Conservation (phyloP, 2,329 filamentous ascomycete genomes). For the Penicillium italicum region DNA sequence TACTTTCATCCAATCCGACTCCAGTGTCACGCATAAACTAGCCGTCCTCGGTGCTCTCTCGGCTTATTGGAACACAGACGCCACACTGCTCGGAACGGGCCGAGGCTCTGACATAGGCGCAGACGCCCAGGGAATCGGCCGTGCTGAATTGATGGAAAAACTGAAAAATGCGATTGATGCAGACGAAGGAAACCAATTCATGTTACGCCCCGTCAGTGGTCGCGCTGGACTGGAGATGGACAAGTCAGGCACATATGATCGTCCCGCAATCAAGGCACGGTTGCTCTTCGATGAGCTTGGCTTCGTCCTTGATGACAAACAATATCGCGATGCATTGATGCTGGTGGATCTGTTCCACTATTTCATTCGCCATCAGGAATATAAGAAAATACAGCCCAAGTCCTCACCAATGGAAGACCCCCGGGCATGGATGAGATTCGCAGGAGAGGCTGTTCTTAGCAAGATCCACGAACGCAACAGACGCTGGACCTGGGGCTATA, state of each 20-base stretch:
- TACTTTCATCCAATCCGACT: constrained; percentile 88
- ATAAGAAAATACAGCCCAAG: constrained; percentile 88
- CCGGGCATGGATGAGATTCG: constrained; percentile 86
- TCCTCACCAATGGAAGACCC: constrained; percentile 82
- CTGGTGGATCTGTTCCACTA: constrained; percentile 98
- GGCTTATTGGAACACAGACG: constrained; percentile 97
- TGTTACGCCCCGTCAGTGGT: constrained; percentile 91
- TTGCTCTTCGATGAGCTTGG: constrained; percentile 96
- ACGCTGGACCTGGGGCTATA: constrained; percentile 94
- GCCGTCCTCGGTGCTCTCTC: constrained; percentile 85
- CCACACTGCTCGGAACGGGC: constrained; percentile 75
- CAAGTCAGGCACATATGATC: constrained; percentile 76
- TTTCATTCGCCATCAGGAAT: constrained; percentile 95
- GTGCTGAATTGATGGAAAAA: constrained; percentile 71
- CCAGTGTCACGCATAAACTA: constrained; percentile 82
- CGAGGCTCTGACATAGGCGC: constrained; percentile 63
- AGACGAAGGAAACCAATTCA: constrained; percentile 80
- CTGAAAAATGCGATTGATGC: constrained; percentile 78
- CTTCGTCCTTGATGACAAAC: constrained; percentile 93
- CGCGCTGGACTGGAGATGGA: constrained; percentile 92
- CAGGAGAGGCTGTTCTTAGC: constrained; percentile 78
- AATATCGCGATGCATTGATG: constrained; percentile 97
- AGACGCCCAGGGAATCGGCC: constrained; percentile 58
- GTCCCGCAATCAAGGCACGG: constrained; percentile 83
- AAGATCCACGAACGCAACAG: constrained; percentile 95